Conservation (phyloP, 169 alveolate genomes). For the Blepharisma undulans region DNA sequence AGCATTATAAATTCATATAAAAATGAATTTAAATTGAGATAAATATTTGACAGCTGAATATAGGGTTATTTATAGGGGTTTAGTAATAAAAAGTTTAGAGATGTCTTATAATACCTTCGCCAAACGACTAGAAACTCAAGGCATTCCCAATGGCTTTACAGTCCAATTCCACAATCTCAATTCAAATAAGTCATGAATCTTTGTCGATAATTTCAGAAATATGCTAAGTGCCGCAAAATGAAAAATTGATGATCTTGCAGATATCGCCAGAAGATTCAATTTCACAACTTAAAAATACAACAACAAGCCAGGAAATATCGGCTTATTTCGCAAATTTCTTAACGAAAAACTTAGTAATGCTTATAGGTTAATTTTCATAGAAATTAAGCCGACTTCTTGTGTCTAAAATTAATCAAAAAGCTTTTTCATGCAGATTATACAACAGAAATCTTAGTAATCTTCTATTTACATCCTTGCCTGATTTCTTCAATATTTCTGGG, state of each 20-base stretch:
- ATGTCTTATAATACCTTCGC: not conserved
- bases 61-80: too few relatives aligned
- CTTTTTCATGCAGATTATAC: conserved; percentile 6
- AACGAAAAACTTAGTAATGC: not conserved
- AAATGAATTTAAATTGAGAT: not conserved
- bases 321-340: not conserved
- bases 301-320: not conserved
- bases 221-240: too few relatives aligned
- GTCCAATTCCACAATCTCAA: not conserved
- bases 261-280: not conserved
- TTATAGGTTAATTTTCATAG: not conserved
- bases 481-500: too few relatives aligned
- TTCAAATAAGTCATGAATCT: not conserved
- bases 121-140: not conserved
- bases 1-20: too few relatives aligned
- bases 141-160: not conserved
- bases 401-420: not conserved
- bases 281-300: not conserved
- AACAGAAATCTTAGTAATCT: too few relatives aligned
- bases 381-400: not conserved
- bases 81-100: not conserved
- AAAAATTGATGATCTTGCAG: too few relatives aligned
- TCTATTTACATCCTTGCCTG: too few relatives aligned
- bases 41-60: not conserved
- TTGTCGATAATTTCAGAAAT: not conserved